These are phyloP conservation scores for Globisporangium emineosum DNA, from an alignment of 352 stramenopile genomes.

Conservation along the genomic window DNA sequence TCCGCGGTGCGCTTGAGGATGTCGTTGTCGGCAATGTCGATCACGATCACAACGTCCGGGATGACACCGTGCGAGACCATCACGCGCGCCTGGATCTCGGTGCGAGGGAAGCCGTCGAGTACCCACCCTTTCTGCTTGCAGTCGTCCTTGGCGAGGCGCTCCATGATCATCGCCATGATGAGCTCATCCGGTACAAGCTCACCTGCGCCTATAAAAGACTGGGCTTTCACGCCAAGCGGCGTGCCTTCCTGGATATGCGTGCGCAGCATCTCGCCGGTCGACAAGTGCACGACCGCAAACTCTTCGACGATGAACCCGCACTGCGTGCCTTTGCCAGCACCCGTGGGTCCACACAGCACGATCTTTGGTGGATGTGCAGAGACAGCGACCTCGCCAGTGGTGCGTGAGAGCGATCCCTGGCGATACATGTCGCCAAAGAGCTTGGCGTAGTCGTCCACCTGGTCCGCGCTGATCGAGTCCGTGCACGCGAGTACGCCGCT, in stretches of 20 bases:
- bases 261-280: slow-evolving; percentile 91
- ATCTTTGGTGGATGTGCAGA: slow-evolving; percentile 43
- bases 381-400: slow-evolving; percentile 10
- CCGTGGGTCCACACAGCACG: slow-evolving; percentile 90
- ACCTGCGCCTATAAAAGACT: slow-evolving; percentile 84
- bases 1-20: slow-evolving; percentile 77
- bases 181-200: slow-evolving; percentile 92
- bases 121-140: slow-evolving; percentile 90
- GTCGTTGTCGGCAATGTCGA: slow-evolving; percentile 90
- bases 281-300: slow-evolving; percentile 92
- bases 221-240: slow-evolving; percentile 61
- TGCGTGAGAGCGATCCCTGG: slow-evolving; percentile 21
- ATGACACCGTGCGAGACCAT: slow-evolving; percentile 70
- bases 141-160: slow-evolving; percentile 81
- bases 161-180: slow-evolving; percentile 86
- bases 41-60: slow-evolving; percentile 89
- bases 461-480: slow-evolving; percentile 38
- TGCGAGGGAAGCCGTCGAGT: slow-evolving; percentile 94
- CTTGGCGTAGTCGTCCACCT: slow-evolving; percentile 46
- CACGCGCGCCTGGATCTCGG: slow-evolving; percentile 87
- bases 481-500: slow-evolving; percentile 46
- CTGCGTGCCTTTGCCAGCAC: slow-evolving; percentile 94
- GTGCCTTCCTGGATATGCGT: slow-evolving; percentile 73
- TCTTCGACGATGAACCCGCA: slow-evolving; percentile 85
- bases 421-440: slow-evolving; percentile 67